phyloP scores from a whole-genome alignment of 768 basidiomycete genomes.

The Serendipita sp. region DNA sequence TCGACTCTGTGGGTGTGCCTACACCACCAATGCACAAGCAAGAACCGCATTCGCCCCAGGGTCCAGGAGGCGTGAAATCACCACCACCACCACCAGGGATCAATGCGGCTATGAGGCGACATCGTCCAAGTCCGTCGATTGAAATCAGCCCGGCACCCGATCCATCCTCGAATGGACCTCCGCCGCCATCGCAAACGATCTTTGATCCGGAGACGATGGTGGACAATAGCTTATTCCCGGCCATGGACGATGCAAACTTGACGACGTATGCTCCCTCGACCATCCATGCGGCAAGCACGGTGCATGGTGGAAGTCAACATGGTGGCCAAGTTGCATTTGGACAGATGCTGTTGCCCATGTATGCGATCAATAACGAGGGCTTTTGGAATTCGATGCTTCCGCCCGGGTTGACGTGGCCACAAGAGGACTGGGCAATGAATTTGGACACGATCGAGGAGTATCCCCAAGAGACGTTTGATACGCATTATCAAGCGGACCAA shows the following conservation, averaged over 20 bases:
- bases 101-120: neutral
- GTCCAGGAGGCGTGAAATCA: neutral
- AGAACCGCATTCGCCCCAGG: neutral
- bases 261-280: neutral
- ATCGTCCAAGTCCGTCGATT: conserved; percentile 2
- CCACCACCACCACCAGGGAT: neutral
- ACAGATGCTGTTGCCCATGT: neutral
- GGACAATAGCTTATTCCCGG: neutral
- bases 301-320: neutral
- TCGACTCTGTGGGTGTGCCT: neutral
- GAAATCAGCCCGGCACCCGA: neutral
- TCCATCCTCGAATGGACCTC: neutral
- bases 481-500: too few species aligned
- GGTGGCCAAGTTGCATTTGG: neutral
- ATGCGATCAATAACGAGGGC: neutral
- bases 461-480: too few species aligned
- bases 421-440: neutral
- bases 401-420: neutral
- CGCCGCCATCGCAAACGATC: neutral
- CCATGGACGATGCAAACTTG: neutral
- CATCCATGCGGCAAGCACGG: neutral
- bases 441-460: neutral
- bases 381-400: neutral
- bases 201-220: neutral
- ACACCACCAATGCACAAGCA: neutral